Percentiles rank a stretch among this genome's conserved stretches.
These are phyloP conservation scores for Penicillium sp. DNA, from an alignment of 2,329 filamentous ascomycete species.

Conservation along the genomic window DNA sequence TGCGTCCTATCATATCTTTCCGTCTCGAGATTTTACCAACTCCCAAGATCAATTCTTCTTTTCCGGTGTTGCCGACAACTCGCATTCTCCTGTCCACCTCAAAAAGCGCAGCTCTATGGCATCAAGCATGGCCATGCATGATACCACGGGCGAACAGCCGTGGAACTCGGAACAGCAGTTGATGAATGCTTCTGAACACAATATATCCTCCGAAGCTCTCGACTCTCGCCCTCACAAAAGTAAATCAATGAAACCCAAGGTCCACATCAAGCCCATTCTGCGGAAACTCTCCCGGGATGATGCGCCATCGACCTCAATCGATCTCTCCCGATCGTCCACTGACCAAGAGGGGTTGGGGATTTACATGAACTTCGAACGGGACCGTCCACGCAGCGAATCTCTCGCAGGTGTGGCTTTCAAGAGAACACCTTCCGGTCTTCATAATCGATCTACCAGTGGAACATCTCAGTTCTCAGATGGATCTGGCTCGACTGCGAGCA, in stretches of 20 bases:
- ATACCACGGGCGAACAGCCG: conserved; percentile 10
- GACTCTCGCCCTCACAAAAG: conserved; percentile 20
- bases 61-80: conserved; percentile 15
- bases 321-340: conserved; percentile 54
- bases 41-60: conserved; percentile 13
- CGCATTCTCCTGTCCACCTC: conserved; percentile 5
- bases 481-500: conserved; percentile 46
- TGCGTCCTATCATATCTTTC: conserved; percentile 7
- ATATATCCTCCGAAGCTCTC: conserved; percentile 14
- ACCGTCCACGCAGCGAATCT: conserved; percentile 39
- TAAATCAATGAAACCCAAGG: conserved; percentile 27
- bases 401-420: conserved; percentile 33
- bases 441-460: conserved; percentile 55
- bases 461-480: conserved; percentile 53
- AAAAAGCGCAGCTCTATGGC: conserved; percentile 11
- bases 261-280: conserved; percentile 56
- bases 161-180: conserved; percentile 12
- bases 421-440: conserved; percentile 43
- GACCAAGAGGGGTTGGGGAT: conserved; percentile 60
- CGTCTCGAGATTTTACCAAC: conserved; percentile 8
- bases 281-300: conserved; percentile 53
- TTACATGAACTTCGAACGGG: conserved; percentile 36
- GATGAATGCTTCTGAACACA: conserved; percentile 7
- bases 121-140: conserved; percentile 11
- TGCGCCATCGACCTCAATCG: conserved; percentile 48